Percentiles rank a stretch among this genome's conserved stretches.
Conservation (phyloP, 2,329 filamentous ascomycete species). For the Beauveria rudraprayagi region DNA sequence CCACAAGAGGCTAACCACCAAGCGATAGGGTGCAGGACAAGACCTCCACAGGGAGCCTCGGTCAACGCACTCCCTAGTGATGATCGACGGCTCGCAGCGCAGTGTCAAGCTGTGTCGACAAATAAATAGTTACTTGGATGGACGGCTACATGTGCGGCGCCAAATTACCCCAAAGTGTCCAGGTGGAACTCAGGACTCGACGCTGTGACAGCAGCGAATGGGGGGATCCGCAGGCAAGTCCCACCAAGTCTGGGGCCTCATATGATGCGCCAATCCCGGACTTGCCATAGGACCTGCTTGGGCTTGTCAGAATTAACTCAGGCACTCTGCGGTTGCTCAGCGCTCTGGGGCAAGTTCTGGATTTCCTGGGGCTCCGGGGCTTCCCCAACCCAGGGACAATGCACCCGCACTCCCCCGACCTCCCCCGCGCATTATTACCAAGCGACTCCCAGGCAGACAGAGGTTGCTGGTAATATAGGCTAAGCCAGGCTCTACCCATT, state of each 20-base stretch:
- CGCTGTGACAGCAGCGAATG: neutral
- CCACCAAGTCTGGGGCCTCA: neutral
- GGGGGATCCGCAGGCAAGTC: slow-evolving; percentile 3
- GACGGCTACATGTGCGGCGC: neutral
- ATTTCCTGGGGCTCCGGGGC: slow-evolving; percentile 5
- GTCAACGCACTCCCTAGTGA: neutral
- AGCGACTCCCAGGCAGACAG: neutral
- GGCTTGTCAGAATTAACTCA: neutral
- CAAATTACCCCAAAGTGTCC: neutral
- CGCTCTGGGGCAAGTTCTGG: neutral
- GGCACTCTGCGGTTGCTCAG: neutral
- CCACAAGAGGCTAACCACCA: neutral
- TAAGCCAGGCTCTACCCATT: slow-evolving; percentile 1
- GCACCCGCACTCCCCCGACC: slow-evolving; percentile 8
- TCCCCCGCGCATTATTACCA: slow-evolving; percentile 5
- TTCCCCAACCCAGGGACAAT: slow-evolving; percentile 6
- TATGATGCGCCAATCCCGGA: neutral
- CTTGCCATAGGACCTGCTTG: neutral
- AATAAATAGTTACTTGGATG: neutral
- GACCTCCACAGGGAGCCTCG: neutral
- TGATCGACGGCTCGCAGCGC: neutral
- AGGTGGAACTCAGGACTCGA: neutral
- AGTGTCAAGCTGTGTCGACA: neutral
- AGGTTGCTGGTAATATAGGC: neutral
- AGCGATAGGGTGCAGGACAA: neutral